Evolutionary conservation across 371 early-diverging fungal genomes (phyloP).

Genomic region (Syncephalis plumigaleata): DNA sequence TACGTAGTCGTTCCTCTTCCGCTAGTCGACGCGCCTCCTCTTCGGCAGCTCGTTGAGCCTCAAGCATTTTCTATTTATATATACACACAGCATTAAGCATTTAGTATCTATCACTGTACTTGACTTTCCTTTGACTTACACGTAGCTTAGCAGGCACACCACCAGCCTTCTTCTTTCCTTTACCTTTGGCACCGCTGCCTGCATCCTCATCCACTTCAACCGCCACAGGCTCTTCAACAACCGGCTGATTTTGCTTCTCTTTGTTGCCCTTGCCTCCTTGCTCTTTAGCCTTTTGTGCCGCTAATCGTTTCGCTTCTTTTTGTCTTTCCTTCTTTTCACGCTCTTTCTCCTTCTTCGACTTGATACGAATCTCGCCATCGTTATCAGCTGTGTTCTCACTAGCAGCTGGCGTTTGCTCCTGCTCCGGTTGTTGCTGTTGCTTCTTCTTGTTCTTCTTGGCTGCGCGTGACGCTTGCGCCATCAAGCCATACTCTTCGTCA

Average conservation of each 20-base stretch:
- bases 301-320: conserved; percentile 20
- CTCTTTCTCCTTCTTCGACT: conserved; percentile 39
- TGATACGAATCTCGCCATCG: conserved; percentile 13
- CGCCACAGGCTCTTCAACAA: too few species aligned
- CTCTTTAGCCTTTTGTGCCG: conserved; percentile 14
- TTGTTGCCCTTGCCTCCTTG: conserved; percentile 8
- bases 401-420: conserved; percentile 4
- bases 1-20: conserved; percentile 34
- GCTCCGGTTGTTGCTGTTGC: conserved; percentile 13
- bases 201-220: too few species aligned
- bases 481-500: conserved; percentile 13
- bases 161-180: conserved; percentile 27
- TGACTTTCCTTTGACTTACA: too few species aligned
- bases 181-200: too few species aligned
- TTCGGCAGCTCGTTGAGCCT: conserved; percentile 34
- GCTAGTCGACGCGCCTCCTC: conserved; percentile 25
- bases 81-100: conserved; percentile 32
- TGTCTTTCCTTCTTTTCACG: conserved; percentile 29
- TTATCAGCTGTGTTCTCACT: neutral
- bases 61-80: conserved; percentile 25
- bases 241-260: conserved; percentile 2
- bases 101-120: too few species aligned
- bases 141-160: conserved; percentile 14
- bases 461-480: conserved; percentile 15
- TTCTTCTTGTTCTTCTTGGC: conserved; percentile 23